Conservation (phyloP, 2,329 filamentous ascomycete species). For the Penicillium sp. region DNA sequence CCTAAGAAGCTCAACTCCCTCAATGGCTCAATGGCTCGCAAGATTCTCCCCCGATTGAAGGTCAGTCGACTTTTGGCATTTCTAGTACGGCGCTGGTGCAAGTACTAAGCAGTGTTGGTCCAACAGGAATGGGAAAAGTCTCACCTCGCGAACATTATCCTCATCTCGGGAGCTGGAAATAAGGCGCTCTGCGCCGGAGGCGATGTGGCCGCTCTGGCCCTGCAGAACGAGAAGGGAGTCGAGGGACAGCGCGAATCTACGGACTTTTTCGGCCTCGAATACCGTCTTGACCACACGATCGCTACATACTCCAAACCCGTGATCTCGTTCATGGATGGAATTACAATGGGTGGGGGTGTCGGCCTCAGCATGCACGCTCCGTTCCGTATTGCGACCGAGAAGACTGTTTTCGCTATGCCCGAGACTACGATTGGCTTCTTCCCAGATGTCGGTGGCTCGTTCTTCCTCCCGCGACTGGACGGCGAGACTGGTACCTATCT, state of each 20-base stretch:
- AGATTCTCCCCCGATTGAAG: slow-evolving; percentile 83
- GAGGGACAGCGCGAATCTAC: slow-evolving; percentile 73
- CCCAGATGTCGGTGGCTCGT: slow-evolving; percentile 94
- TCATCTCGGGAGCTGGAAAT: slow-evolving; percentile 86
- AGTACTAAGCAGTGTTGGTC: slow-evolving; percentile 15
- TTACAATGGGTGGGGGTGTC: slow-evolving; percentile 98
- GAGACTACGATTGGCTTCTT: slow-evolving; percentile 99
- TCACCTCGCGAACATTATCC: slow-evolving; percentile 85
- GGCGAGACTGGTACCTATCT: slow-evolving; percentile 88
- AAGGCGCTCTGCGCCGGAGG: slow-evolving; percentile 91
- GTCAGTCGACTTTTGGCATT: slow-evolving; percentile 32
- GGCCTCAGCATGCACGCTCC: slow-evolving; percentile 93
- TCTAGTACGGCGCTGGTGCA: not conserved
- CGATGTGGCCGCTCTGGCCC: slow-evolving; percentile 78
- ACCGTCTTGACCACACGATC: slow-evolving; percentile 92
- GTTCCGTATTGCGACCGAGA: slow-evolving; percentile 94
- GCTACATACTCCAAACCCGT: slow-evolving; percentile 92
- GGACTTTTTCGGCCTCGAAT: slow-evolving; percentile 92
- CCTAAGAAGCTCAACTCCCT: slow-evolving; percentile 90
- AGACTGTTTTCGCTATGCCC: slow-evolving; percentile 95
- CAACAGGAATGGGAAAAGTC: slow-evolving; percentile 86
- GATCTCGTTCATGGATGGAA: slow-evolving; percentile 93
- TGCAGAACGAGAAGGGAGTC: slow-evolving; percentile 66
- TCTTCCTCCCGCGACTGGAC: slow-evolving; percentile 90
- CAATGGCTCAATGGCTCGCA: slow-evolving; percentile 90